phyloP scores from a whole-genome alignment of 306 rosid species.

The Oxytropis ochrocephala region DNA sequence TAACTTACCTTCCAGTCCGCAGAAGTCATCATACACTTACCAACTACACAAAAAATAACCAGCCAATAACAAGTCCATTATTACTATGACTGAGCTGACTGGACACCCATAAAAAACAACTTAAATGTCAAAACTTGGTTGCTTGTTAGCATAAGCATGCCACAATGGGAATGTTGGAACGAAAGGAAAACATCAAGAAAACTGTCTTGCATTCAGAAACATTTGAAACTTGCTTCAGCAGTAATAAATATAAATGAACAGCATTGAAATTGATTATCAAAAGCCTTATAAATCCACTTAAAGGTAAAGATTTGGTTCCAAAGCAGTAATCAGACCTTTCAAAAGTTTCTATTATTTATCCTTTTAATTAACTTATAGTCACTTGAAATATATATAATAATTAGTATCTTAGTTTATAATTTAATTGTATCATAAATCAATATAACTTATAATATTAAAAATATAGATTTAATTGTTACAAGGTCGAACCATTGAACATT shows the following conservation, averaged over 20 bases:
- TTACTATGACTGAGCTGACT: conserved; percentile 13
- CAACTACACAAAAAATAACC: not conserved
- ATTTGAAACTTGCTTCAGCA: not conserved
- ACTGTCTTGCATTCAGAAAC: not conserved
- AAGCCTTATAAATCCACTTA: not conserved
- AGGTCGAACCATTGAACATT: no score
- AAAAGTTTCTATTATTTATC: no score
- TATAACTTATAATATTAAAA: no score
- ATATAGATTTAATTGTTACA: no score
- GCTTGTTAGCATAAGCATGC: not conserved
- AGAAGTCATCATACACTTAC: not conserved
- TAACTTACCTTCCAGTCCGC: conserved; percentile 29
- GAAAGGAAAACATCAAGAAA: not conserved
- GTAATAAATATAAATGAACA: not conserved
- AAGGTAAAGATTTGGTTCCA: not conserved
- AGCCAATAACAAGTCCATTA: conserved; percentile 15
- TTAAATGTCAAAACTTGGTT: not conserved
- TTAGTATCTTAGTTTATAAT: no score
- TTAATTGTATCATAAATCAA: no score
- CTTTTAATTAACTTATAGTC: no score
- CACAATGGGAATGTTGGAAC: not conserved
- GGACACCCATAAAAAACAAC: not conserved
- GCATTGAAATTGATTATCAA: not conserved
- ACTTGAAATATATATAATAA: no score
- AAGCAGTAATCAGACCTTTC: not conserved